Conservation (phyloP, 1,284 basidiomycete genomes). For the Fomes fomentarius region DNA sequence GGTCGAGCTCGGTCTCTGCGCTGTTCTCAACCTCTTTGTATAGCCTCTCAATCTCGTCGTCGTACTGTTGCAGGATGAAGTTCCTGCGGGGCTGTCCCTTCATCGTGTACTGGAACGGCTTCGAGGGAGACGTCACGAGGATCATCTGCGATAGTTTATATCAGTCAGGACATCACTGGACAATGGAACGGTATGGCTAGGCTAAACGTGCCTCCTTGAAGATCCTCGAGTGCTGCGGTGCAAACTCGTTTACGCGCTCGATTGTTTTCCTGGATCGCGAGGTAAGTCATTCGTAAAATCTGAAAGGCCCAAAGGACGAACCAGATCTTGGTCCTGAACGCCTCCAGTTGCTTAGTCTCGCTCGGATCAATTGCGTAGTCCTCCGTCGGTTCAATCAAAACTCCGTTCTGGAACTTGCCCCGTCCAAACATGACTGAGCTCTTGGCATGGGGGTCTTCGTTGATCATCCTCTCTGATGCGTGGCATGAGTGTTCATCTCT, state of each 20-base stretch:
- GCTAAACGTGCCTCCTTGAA: slow-evolving; percentile 35
- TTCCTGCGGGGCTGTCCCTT: slow-evolving; percentile 36
- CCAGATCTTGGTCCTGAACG: slow-evolving; percentile 37
- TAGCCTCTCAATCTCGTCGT: slow-evolving; percentile 34
- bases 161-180: neutral
- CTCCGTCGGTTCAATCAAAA: slow-evolving; percentile 37
- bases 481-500: slow-evolving; percentile 14
- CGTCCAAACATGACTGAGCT: slow-evolving; percentile 42
- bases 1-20: slow-evolving; percentile 24
- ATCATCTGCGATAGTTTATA: slow-evolving; percentile 33
- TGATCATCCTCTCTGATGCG: slow-evolving; percentile 34
- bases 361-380: slow-evolving; percentile 27
- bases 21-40: slow-evolving; percentile 34
- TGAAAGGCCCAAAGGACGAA: slow-evolving; percentile 7
- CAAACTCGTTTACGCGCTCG: slow-evolving; percentile 39
- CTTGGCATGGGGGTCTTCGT: slow-evolving; percentile 36
- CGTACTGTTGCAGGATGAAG: slow-evolving; percentile 32
- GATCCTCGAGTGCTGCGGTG: slow-evolving; percentile 44
- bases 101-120: slow-evolving; percentile 37
- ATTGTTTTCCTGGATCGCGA: slow-evolving; percentile 36
- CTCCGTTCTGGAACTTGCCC: slow-evolving; percentile 39
- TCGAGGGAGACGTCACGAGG: slow-evolving; percentile 30
- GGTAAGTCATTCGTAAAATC: too few relatives aligned
- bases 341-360: slow-evolving; percentile 20
- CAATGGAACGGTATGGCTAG: neutral